phyloP scores from a whole-genome alignment of 2,329 filamentous ascomycete genomes.

The Diaporthe sp. region DNA sequence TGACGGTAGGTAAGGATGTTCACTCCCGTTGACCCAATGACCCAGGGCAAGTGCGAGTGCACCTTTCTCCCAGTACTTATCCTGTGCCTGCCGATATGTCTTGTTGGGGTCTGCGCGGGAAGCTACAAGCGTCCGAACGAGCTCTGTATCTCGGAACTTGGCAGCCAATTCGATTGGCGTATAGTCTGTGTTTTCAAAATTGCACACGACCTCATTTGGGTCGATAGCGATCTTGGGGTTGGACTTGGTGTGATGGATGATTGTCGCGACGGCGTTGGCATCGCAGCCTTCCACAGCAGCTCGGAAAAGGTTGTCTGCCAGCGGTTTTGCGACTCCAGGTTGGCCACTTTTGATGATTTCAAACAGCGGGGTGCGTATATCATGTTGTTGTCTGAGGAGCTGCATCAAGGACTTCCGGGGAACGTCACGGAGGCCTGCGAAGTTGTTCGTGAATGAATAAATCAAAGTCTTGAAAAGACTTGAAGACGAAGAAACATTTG shows the following conservation, averaged over 20 bases:
- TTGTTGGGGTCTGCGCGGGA: not conserved
- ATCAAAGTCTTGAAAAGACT: not conserved
- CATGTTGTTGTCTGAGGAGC: not conserved
- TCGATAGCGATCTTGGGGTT: not conserved
- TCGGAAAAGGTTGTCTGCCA: not conserved
- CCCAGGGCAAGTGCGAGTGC: not conserved
- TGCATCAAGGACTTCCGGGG: not conserved
- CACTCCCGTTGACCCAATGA: not conserved
- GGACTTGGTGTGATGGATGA: not conserved
- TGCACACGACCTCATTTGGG: not conserved
- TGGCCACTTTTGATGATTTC: not conserved
- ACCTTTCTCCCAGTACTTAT: too few species aligned
- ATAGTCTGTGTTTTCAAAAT: not conserved
- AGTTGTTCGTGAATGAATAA: not conserved
- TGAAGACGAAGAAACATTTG: not conserved
- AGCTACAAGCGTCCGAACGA: not conserved
- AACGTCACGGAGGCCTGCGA: not conserved
- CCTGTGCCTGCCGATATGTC: too few species aligned
- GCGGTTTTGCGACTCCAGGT: not conserved
- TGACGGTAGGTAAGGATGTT: not conserved
- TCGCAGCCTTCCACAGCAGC: not conserved
- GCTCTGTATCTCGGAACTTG: not conserved
- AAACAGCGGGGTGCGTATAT: not conserved
- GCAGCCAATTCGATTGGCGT: constrained; percentile 1
- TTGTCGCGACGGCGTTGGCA: not conserved